Percentiles rank a stretch among this genome's conserved stretches.
Evolutionary conservation across 73 alveolate species (phyloP).

Genomic region (Paramecium tetraurelia): DNA sequence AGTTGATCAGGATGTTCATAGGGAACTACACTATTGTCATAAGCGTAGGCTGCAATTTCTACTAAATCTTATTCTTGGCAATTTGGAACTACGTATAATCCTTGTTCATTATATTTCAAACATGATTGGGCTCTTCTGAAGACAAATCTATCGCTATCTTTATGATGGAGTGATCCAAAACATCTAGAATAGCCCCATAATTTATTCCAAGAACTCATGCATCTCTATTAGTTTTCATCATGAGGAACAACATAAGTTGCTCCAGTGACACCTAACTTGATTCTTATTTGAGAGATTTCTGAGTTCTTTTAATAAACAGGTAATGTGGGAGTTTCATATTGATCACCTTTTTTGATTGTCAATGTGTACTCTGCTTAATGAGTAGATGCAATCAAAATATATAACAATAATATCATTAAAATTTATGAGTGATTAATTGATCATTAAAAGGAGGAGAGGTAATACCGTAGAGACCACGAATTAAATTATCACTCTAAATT

Average conservation of each 20-base stretch:
- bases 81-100: not conserved
- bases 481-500: not conserved
- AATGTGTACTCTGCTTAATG: not conserved
- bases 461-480: not conserved
- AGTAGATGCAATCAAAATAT: not conserved
- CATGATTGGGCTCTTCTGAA: conserved; percentile 58
- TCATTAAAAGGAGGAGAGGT: not conserved
- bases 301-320: not conserved
- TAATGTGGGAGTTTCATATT: not conserved
- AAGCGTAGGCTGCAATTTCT: conserved; percentile 59
- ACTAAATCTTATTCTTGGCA: conserved; percentile 35
- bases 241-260: conserved; percentile 13
- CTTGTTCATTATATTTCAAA: not conserved
- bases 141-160: conserved; percentile 59
- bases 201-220: conserved; percentile 46
- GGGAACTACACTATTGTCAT: conserved; percentile 50
- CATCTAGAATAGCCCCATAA: conserved; percentile 47
- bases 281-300: not conserved
- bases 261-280: not conserved
- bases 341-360: not conserved
- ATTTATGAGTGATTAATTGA: conserved; percentile 33
- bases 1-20: conserved; percentile 54
- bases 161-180: conserved; percentile 39
- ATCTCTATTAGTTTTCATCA: not conserved
- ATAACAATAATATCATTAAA: not conserved